Conservation (phyloP, 2,329 filamentous ascomycete genomes). For the Apiospora pterosperma region DNA sequence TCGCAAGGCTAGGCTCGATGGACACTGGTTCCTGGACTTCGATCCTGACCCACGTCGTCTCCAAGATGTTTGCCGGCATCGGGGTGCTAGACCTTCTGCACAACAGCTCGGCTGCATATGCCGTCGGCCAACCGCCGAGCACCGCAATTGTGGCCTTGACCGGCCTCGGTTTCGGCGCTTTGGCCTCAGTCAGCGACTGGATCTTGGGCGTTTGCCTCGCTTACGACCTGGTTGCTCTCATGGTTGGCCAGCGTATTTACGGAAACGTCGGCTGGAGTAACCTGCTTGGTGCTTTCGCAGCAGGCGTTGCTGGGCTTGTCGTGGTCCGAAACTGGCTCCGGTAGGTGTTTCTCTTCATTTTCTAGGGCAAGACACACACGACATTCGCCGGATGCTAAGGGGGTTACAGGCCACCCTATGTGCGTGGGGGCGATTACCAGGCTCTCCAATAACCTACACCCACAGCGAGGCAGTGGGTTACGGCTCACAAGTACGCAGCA, state of each 20-base stretch:
- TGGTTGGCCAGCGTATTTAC: conserved; percentile 47
- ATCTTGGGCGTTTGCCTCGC: conserved; percentile 58
- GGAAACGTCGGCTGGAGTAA: conserved; percentile 43
- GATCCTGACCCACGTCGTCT: conserved; percentile 54
- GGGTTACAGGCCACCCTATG: conserved; percentile 11
- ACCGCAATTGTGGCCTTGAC: conserved; percentile 48
- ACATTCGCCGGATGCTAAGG: background rate
- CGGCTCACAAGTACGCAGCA: too few species aligned
- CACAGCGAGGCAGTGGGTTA: background rate
- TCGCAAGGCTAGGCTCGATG: conserved; percentile 44
- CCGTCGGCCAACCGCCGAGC: conserved; percentile 42
- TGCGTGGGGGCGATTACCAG: conserved; percentile 6
- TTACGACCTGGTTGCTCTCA: conserved; percentile 53
- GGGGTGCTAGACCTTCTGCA: conserved; percentile 57
- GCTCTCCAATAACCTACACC: conserved; percentile 3
- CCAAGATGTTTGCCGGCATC: conserved; percentile 59
- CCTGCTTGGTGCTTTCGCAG: conserved; percentile 48
- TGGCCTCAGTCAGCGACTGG: conserved; percentile 52
- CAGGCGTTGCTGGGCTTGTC: conserved; percentile 50
- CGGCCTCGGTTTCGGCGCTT: conserved; percentile 47
- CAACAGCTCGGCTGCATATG: conserved; percentile 55
- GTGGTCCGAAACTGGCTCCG: conserved; percentile 46
- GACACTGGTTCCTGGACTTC: conserved; percentile 45
- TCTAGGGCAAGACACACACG: too few species aligned
- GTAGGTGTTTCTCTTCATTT: conserved; percentile 30